Base-by-base conservation (phyloP, 2,329 filamentous ascomycete genomes). In the Biscogniauxia sp. region DNA sequence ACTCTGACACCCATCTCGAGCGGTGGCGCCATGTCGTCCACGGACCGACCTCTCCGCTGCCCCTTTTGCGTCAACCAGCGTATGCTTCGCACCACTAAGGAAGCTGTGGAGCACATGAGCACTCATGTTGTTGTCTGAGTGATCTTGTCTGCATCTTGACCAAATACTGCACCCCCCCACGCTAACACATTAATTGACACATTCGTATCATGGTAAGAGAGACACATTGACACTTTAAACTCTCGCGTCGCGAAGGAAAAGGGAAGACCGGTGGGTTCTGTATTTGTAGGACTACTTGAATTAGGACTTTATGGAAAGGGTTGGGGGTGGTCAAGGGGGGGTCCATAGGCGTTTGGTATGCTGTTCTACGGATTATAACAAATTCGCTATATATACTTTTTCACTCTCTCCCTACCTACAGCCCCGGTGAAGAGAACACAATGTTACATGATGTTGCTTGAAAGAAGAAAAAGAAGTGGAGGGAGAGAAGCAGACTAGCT, bases 1-100 rank as follows among this genome's bases (percentile, higher is more conserved):
- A 83, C 78, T 3, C 75, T 86, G 50, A 85, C 83, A 2, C 83
- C 84, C 1, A 85, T 85, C 54, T 79, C 82, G 26, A 79, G 81
- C 17, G 79, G 79, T 17, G 78, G 74, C 3, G 79, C 81, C 7
- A 69, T 82, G 26, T 76, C 80, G 3, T 72, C 74, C 5, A 75
- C 77, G 32, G 81, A 86, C 41, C 73, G 78, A 20, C 82, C 84
- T 1, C 70, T 85, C 26, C 78, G 84, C 19, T 87, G 84, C 64
- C 84, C 84, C 0, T 87, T 85, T 65, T 87, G 84, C 63, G 79
- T 87, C 41, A 87, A 87, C 65, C 82, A 85, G 66, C 78, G 84
- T 5, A 85, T 87, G 83, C 76, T 87, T 56, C 77, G 84, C 19
- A 83, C 79, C 1, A 84, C 87, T 53, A 86, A 84, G 72, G 84